These are phyloP conservation scores for Nicotiana rustica DNA, from an alignment of 305 asterid species.

Conservation along the genomic window DNA sequence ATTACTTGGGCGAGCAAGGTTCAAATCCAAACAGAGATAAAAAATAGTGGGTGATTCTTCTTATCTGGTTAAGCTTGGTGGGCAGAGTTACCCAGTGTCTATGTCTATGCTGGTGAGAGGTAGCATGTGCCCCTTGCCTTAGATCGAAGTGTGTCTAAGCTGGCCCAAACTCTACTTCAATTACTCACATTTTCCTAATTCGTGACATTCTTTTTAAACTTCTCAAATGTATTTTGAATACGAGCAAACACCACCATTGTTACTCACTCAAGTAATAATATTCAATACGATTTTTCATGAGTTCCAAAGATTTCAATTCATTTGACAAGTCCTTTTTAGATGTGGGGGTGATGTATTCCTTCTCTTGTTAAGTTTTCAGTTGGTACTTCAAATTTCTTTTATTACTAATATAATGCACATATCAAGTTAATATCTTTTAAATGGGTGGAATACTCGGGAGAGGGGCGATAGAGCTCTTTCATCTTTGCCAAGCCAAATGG, in stretches of 20 bases:
- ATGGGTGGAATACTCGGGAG: neutral
- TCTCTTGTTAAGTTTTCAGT: slow-evolving; percentile 6
- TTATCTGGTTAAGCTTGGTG: neutral
- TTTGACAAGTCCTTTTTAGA: slow-evolving; percentile 4
- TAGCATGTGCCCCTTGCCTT: neutral
- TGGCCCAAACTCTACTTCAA: no score
- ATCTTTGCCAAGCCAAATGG: neutral
- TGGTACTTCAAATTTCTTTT: neutral
- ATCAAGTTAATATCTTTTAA: slow-evolving; percentile 2
- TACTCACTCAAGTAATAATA: neutral
- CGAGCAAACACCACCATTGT: neutral
- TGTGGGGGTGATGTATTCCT: neutral
- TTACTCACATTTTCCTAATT: no score
- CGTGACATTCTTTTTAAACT: no score
- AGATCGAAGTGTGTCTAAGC: no score
- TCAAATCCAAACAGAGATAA: neutral
- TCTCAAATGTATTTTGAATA: neutral
- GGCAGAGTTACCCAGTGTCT: neutral
- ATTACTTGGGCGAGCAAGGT: neutral
- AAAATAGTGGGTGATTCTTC: neutral
- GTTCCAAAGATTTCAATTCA: slow-evolving; percentile 20
- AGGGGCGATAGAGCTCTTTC: slow-evolving; percentile 9
- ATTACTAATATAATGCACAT: neutral
- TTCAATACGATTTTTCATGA: neutral
- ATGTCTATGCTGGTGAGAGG: neutral